A percentile compares a stretch with the other conserved stretches of the same genome.
These are phyloP conservation scores for Fusarium albidum DNA, from an alignment of 2,329 filamentous ascomycete species.

Conservation along the genomic window DNA sequence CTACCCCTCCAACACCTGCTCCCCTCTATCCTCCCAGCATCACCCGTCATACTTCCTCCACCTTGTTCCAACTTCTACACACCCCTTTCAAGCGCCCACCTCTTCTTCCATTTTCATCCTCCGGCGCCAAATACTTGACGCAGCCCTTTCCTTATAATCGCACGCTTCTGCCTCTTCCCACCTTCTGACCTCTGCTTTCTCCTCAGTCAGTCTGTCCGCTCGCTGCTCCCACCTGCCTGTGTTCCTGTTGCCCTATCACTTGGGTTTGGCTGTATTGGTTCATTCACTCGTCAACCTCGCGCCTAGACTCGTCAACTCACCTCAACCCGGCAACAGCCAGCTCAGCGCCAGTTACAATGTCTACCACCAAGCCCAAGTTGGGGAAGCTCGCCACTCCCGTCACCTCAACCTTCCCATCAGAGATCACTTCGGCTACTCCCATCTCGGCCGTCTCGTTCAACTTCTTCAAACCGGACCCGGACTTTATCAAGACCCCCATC, in stretches of 20 bases:
- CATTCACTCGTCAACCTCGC: constrained; percentile 26
- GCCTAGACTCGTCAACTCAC: constrained; percentile 24
- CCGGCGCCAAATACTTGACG: constrained; percentile 41
- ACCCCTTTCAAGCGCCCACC: constrained; percentile 40
- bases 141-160: constrained; percentile 40
- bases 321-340: constrained; percentile 20
- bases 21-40: constrained; percentile 4
- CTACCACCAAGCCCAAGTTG: constrained; percentile 66
- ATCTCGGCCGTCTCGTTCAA: constrained; percentile 58
- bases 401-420: constrained; percentile 69
- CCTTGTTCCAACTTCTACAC: constrained; percentile 36
- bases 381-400: constrained; percentile 69
- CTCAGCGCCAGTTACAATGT: constrained; percentile 52
- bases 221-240: constrained; percentile 37
- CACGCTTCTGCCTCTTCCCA: constrained; percentile 37
- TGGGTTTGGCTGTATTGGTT: constrained; percentile 38
- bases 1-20: constrained; percentile 34
- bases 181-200: constrained; percentile 29
- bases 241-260: constrained; percentile 23
- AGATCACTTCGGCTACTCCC: constrained; percentile 72
- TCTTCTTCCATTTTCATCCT: constrained; percentile 34
- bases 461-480: constrained; percentile 52
- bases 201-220: constrained; percentile 41
- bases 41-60: constrained; percentile 33
- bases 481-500: constrained; percentile 85